Evolutionary conservation across 2,329 filamentous ascomycete species (phyloP).

Genomic region (Monosporascus sp.): DNA sequence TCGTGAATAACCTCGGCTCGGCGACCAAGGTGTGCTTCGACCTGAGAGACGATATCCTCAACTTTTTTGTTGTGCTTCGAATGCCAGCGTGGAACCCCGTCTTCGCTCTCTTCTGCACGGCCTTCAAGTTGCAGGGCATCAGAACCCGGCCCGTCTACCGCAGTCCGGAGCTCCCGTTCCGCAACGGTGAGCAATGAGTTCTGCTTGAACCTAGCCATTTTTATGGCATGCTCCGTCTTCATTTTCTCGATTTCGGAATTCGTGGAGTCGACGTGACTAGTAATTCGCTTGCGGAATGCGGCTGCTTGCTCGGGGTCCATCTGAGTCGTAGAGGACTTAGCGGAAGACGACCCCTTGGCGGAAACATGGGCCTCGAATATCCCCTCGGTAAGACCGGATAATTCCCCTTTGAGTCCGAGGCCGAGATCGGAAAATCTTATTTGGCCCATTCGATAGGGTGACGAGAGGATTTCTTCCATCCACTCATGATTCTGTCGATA

Average conservation of each 20-base stretch:
- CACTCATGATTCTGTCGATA: constrained; percentile 96
- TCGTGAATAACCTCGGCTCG: constrained; percentile 59
- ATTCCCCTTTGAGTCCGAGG: constrained; percentile 75
- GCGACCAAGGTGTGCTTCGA: constrained; percentile 67
- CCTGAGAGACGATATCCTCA: constrained; percentile 68
- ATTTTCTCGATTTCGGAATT: constrained; percentile 80
- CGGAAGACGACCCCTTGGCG: constrained; percentile 37
- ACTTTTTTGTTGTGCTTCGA: constrained; percentile 50
- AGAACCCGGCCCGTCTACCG: constrained; percentile 53
- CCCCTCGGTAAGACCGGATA: constrained; percentile 75
- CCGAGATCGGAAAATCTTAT: constrained; percentile 85
- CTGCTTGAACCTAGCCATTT: constrained; percentile 68
- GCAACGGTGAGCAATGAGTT: constrained; percentile 66
- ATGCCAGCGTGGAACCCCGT: constrained; percentile 33
- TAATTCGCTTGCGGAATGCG: constrained; percentile 76
- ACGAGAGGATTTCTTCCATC: constrained; percentile 97
- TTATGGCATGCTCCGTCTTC: constrained; percentile 71
- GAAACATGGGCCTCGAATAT: constrained; percentile 68
- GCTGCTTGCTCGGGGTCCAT: constrained; percentile 73
- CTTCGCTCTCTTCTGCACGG: constrained; percentile 45
- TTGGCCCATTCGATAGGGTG: constrained; percentile 78
- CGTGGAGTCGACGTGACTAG: constrained; percentile 65
- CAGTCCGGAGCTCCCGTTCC: constrained; percentile 68
- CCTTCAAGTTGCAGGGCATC: constrained; percentile 63
- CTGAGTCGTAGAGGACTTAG: constrained; percentile 57